Evolutionary conservation across 2,329 filamentous ascomycete genomes (phyloP), one percentile per base, ranked within the genome.

Genomic region (Botryosphaeria agaves): DNA sequence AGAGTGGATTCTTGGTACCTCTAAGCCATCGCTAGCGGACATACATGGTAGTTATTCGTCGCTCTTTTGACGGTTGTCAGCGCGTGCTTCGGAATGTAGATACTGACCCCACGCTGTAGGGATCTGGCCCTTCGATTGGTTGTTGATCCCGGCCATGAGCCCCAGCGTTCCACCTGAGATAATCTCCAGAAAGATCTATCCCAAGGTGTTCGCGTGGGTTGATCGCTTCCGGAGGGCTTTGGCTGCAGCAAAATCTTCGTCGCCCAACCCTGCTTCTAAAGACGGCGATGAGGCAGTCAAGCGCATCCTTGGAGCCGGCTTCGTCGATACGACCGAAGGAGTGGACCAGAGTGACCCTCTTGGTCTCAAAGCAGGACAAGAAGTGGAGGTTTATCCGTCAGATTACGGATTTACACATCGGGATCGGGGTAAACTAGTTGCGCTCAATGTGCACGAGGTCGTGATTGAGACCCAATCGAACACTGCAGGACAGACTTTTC

Each of bases 81-180:
- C 28, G 15, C 28, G 12, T 30, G 19, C 31, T 21, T 26, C 34
- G 31, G 35, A 14, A 34, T 25, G 21, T 12, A 23, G 12, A 23
- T 4, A 9, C 15, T 26, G 33, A 19, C 25, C 34, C 64, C 59
- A 66, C 26, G 53, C 76, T 8, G 81, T 72, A 64, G 60, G 66
- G 26, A 53, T 76, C 8, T 81, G 72, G 72, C 59, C 66, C 0
- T 62, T 79, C 38, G 62, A 73, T 48, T 81, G 75, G 76, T 46
- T 79, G 2, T 46, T 52, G n/a, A n/a, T n/a, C n/a, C n/a, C n/a
- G n/a, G n/a, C n/a, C n/a, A n/a, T n/a, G n/a, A n/a, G n/a, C n/a
- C n/a, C n/a, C n/a, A n/a, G n/a, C n/a, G 72, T 51, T 7, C 64
- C 69, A 3, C 34, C 53, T 29, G 56, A 64, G 14, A 41, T 60